Conservation (phyloP, 2,329 filamentous ascomycete species). For the Cladophialophora chaetospira region DNA sequence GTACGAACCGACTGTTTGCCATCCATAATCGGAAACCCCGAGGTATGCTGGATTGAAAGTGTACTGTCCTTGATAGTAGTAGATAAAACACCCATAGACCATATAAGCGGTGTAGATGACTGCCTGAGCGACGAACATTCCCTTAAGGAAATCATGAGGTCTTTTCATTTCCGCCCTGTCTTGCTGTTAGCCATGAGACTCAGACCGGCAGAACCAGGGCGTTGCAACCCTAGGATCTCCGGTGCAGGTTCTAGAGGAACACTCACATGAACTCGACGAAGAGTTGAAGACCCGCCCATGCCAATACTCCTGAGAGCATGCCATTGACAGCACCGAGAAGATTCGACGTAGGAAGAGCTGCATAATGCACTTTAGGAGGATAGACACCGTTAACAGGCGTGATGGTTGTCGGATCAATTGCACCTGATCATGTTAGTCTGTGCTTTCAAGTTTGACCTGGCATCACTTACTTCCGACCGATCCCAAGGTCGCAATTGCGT, state of each 20-base stretch:
- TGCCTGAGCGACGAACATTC: not conserved
- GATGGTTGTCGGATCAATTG: not conserved
- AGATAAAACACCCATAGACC: slow-evolving; percentile 2
- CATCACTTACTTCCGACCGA: not conserved
- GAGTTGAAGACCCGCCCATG: not conserved
- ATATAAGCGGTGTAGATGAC: not conserved
- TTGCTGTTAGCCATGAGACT: not conserved
- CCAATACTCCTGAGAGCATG: not conserved
- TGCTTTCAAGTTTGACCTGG: not conserved
- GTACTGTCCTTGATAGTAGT: slow-evolving; percentile 1
- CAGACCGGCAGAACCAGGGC: too few species aligned
- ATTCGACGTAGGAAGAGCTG: not conserved
- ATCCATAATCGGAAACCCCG: not conserved
- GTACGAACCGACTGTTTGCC: slow-evolving; percentile 1
- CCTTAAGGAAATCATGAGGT: slow-evolving; percentile 4
- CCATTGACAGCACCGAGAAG: not conserved
- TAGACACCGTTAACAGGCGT: not conserved
- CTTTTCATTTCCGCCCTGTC: not conserved
- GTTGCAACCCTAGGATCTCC: too few species aligned
- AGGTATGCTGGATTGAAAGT: not conserved
- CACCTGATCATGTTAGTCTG: not conserved
- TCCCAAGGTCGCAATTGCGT: not conserved
- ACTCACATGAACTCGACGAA: slow-evolving; percentile 1
- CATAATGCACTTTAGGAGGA: not conserved
- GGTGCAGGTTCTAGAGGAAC: not conserved